phyloP scores from a whole-genome alignment of 1,284 basidiomycete species.

The Microbotryomycetes sp. region DNA sequence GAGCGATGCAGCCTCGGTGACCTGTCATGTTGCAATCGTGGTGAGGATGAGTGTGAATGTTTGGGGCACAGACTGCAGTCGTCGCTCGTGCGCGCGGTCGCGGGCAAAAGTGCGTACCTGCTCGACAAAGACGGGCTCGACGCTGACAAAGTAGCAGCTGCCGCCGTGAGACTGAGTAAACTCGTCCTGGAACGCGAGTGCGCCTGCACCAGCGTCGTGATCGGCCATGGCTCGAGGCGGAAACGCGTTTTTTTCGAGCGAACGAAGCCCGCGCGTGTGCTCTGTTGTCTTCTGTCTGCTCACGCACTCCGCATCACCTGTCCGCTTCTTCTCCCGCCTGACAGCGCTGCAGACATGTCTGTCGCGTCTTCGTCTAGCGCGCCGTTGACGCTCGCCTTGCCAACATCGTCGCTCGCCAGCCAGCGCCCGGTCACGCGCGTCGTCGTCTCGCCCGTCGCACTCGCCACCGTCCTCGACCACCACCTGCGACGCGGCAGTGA shows the following conservation, averaged over 20 bases:
- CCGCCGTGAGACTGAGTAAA: slow-evolving; percentile 20
- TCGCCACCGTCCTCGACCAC: slow-evolving; percentile 95
- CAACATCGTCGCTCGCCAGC: slow-evolving; percentile 6
- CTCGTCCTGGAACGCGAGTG: slow-evolving; percentile 24
- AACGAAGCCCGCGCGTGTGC: neutral
- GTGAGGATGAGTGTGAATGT: neutral
- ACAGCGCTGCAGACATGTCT: neutral
- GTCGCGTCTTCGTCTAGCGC: neutral
- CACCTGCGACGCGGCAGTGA: slow-evolving; percentile 77
- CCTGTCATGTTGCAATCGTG: neutral
- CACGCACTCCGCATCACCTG: neutral
- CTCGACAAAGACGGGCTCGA: slow-evolving; percentile 23
- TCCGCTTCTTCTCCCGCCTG: neutral
- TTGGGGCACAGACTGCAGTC: neutral
- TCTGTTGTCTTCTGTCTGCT: neutral
- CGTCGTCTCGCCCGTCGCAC: slow-evolving; percentile 81
- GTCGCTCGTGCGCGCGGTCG: neutral
- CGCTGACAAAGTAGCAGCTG: slow-evolving; percentile 24
- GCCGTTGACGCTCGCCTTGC: slow-evolving; percentile 16
- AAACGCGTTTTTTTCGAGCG: neutral
- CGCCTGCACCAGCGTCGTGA: slow-evolving; percentile 1
- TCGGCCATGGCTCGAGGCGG: neutral
- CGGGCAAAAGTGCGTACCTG: slow-evolving; percentile 9
- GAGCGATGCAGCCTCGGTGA: slow-evolving; percentile 14
- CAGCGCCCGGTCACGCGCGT: slow-evolving; percentile 43